Evolutionary conservation across 2,329 filamentous ascomycete genomes (phyloP), one percentile per base, ranked within the genome.

Genomic region (Aschersonia sp.): DNA sequence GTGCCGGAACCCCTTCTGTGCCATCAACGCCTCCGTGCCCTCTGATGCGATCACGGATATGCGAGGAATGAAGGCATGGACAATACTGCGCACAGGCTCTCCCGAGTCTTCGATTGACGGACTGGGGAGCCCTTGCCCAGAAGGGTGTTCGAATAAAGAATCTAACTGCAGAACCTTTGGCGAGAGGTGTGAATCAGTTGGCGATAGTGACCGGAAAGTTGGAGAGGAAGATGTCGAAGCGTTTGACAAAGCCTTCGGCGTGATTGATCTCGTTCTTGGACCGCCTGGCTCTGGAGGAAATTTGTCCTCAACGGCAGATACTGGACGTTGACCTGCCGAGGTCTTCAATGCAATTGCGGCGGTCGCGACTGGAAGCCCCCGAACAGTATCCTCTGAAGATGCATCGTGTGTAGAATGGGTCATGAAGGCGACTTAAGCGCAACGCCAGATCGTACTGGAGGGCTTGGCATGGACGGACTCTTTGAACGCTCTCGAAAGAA

Each of bases 21-120:
- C 74, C 47, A 88, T 74, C 49, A 98, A 66, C 49, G 82, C 76
- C 59, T 95, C 84, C 1, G 87, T 92, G 59, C 97, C 90, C 12
- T 76, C 69, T 11, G 90, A 95, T n/a, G 87, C 79, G 55, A 89
- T 83, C 31, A 98, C 78, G 6, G 85, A 86, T 43, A 98, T 79
- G 52, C 92, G 85, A 1, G 92, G 94, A 11, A 90, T 86, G 61
- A 95, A 95, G 2, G 88, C 83, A 50, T 83, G 82, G 47, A 94
- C 71, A 42, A 97, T 82, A 45, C 95, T 68, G 53, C 73, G 74
- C 29, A 79, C 62, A 32, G 77, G 76, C 49, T 81, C 76, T 9
- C 69, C 67, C 1, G 72, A 71, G 49, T 63, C 68, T 42, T 71
- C 68, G 9, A 64, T 66, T 1, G 62, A 62, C 40, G 59, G 63